phyloP scores from a whole-genome alignment of 345 rosid species.

The Camelina neglecta region DNA sequence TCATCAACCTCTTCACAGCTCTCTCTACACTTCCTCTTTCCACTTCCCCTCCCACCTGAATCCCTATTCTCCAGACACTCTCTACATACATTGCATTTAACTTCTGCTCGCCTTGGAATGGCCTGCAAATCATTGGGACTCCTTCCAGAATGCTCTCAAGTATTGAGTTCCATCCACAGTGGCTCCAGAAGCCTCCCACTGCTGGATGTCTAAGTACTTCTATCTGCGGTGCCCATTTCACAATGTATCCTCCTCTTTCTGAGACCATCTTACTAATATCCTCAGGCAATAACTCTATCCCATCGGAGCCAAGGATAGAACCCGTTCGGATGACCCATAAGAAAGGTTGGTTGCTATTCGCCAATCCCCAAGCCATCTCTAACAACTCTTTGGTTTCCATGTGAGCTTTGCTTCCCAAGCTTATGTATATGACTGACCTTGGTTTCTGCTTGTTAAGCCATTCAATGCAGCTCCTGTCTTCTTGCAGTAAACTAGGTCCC shows the following conservation, averaged over 20 bases:
- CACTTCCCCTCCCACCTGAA: slow-evolving; percentile 17
- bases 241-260: slow-evolving; percentile 41
- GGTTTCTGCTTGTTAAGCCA: slow-evolving; percentile 52
- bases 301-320: not conserved
- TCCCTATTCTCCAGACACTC: slow-evolving; percentile 31
- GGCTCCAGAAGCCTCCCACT: slow-evolving; percentile 48
- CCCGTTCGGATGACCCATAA: slow-evolving; percentile 44
- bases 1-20: slow-evolving; percentile 16
- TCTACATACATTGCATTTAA: slow-evolving; percentile 38
- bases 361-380: slow-evolving; percentile 46
- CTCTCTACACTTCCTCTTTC: slow-evolving; percentile 17
- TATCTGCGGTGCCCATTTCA: slow-evolving; percentile 47
- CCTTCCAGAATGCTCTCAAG: slow-evolving; percentile 46
- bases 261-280: slow-evolving; percentile 25
- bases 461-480: slow-evolving; percentile 51
- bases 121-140: slow-evolving; percentile 48
- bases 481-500: slow-evolving; percentile 28
- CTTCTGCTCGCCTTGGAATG: slow-evolving; percentile 42
- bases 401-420: slow-evolving; percentile 59
- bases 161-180: slow-evolving; percentile 50
- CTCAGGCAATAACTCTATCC: slow-evolving; percentile 34
- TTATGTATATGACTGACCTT: slow-evolving; percentile 59
- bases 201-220: slow-evolving; percentile 37
- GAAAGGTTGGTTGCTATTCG: slow-evolving; percentile 42
- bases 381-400: slow-evolving; percentile 27